Evolutionary conservation across 163 green algal genomes (phyloP), one percentile per base, ranked within the genome.

Genomic region (Trebouxiophyceae sp.): DNA sequence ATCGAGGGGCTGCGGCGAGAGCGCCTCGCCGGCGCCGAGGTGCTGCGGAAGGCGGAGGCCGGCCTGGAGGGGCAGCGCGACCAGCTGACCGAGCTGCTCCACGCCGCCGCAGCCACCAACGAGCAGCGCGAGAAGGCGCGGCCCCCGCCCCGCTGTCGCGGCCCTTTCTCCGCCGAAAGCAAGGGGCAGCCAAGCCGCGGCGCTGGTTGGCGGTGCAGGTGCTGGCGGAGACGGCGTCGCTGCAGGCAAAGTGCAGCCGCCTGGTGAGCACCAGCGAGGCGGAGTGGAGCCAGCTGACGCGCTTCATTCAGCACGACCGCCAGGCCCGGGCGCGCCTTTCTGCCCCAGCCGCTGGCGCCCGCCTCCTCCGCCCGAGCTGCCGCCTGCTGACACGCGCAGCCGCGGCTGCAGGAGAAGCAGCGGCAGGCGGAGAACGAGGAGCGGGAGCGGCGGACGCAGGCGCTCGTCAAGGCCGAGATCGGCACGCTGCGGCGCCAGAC

Each of bases 1-100:
- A 93, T 97, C 39, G 87, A 96, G 75, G 84, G 84, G 68, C 74
- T 97, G 57, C 68, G 90, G 7, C 81, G 86, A 1, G 92, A 97
- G 81, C 77, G 86, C 16, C 63, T 92, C 57, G 86, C 91, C 70
- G 95, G 96, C 77, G 84, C 95, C 46, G 77, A 81, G 63, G 86
- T 95, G 54, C 71, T 86, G 68, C 74, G 46, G 32, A 95, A 95
- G 76, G 67, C 94, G 61, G 76, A 91, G 62, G 67, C 77, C 23
- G 81, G 88, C 50, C 76, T 95, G 61, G 55, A 70, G n/a, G 81
- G 86, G 57, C 75, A 88, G 55, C 94, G 93, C 77, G 71, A 67
- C 26, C 84, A 93, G 46, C 92, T 96, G 78, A 82, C 83, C 27
- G 81, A 84, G 30, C 84, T 93, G 30, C 88, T 96, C 46, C 68